Conservation (phyloP, 129 eudicot genomes). For the Saposhnikovia divaricata region DNA sequence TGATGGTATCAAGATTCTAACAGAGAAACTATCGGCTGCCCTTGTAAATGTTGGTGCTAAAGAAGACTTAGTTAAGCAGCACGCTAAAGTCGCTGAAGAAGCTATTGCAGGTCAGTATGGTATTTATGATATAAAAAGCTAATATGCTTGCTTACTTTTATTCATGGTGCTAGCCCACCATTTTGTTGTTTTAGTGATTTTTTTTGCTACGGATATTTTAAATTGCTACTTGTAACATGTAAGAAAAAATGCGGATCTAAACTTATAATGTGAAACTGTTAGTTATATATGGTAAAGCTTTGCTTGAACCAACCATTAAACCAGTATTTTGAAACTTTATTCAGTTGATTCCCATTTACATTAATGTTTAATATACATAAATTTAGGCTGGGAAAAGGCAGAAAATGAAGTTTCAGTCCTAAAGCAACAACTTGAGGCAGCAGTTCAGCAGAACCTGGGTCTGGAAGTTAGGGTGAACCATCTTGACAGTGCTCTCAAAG, state of each 20-base stretch:
- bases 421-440: conserved; percentile 66
- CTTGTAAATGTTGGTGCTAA: conserved; percentile 77
- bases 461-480: conserved; percentile 68
- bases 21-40: conserved; percentile 78
- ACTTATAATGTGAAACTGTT: background rate
- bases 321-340: background rate
- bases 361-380: background rate
- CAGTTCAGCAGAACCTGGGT: conserved; percentile 48
- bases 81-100: conserved; percentile 88
- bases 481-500: conserved; percentile 79
- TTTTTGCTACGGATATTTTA: background rate
- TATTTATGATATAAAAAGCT: background rate
- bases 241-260: background rate
- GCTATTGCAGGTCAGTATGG: conserved; percentile 59
- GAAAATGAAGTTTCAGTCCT: conserved; percentile 55
- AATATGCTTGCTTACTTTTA: background rate
- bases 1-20: conserved; percentile 38
- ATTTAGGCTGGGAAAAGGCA: conserved; percentile 82
- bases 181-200: background rate
- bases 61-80: conserved; percentile 87
- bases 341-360: background rate
- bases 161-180: background rate
- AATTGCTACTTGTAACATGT: background rate
- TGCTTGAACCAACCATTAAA: background rate
- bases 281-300: background rate